Conservation (phyloP, 2,329 filamentous ascomycete species). For the Alternaria ethzedia region DNA sequence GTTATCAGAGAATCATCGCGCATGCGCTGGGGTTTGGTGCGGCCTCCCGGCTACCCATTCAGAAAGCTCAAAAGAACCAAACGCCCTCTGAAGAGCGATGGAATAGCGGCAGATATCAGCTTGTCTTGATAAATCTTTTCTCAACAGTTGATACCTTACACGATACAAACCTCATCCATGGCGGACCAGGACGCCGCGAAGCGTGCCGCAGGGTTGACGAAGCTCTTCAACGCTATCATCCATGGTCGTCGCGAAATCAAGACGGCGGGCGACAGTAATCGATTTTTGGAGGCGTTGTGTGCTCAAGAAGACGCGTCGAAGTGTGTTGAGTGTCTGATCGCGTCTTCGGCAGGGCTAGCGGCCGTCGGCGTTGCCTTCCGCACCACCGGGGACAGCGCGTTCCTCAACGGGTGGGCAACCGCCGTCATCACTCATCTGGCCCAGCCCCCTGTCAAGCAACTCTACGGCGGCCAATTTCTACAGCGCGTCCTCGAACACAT, state of each 20-base stretch:
- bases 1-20: conserved; percentile 11
- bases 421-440: conserved; percentile 48
- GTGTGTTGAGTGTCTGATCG: conserved; percentile 47
- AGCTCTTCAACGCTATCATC: conserved; percentile 51
- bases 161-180: conserved; percentile 13
- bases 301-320: conserved; percentile 49
- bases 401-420: conserved; percentile 52
- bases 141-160: neutral
- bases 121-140: neutral
- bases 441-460: conserved; percentile 54
- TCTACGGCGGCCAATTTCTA: conserved; percentile 60
- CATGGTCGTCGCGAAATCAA: conserved; percentile 49
- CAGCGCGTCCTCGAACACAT: conserved; percentile 55
- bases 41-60: neutral
- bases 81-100: neutral
- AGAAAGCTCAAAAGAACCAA: neutral
- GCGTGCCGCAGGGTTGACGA: conserved; percentile 42
- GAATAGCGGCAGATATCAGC: neutral
- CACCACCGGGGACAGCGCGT: conserved; percentile 51
- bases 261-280: conserved; percentile 49
- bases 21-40: conserved; percentile 12
- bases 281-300: conserved; percentile 59
- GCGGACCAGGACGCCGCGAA: conserved; percentile 28
- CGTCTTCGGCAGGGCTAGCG: conserved; percentile 26
- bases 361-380: conserved; percentile 53